These are phyloP conservation scores for Hygrophoropsis aurantiaca DNA, from an alignment of 768 basidiomycete genomes.

Conservation along the genomic window DNA sequence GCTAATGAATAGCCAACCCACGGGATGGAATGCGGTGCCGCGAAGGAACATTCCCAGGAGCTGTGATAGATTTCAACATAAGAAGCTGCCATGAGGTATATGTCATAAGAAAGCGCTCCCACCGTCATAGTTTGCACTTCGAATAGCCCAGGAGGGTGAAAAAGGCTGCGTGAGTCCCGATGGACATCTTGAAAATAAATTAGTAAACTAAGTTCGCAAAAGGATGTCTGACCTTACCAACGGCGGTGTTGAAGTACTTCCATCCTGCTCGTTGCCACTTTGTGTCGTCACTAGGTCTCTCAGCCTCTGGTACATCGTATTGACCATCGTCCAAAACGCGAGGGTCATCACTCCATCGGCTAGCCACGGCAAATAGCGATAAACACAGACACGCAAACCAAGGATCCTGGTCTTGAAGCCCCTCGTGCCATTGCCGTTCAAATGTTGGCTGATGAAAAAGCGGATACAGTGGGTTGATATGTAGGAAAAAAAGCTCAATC, in stretches of 20 bases:
- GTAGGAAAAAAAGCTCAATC: slow-evolving; percentile 67
- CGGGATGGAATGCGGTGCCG: slow-evolving; percentile 46
- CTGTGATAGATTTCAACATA: slow-evolving; percentile 27
- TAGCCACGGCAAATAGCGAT: slow-evolving; percentile 66
- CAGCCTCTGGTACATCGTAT: slow-evolving; percentile 19
- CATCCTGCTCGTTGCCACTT: slow-evolving; percentile 60
- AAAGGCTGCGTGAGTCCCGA: slow-evolving; percentile 46
- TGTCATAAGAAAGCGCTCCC: slow-evolving; percentile 22
- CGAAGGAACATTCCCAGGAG: slow-evolving; percentile 55
- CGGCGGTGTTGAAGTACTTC: slow-evolving; percentile 57
- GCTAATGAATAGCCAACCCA: slow-evolving; percentile 54
- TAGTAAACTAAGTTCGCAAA: slow-evolving; percentile 1
- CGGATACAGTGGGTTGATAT: slow-evolving; percentile 59
- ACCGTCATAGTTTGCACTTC: slow-evolving; percentile 61
- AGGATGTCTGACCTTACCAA: slow-evolving; percentile 36
- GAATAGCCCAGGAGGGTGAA: slow-evolving; percentile 58
- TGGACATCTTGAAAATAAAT: slow-evolving; percentile 44
- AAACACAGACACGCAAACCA: slow-evolving; percentile 66
- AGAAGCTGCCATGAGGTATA: slow-evolving; percentile 6
- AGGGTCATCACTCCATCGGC: slow-evolving; percentile 63
- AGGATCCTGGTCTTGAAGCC: slow-evolving; percentile 51
- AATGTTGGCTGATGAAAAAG: slow-evolving; percentile 75
- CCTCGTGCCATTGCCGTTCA: slow-evolving; percentile 54
- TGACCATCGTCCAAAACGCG: slow-evolving; percentile 47
- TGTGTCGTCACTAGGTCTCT: slow-evolving; percentile 23